Conservation (phyloP, 495 filamentous ascomycete species). For the Aspergillus cristatus region DNA sequence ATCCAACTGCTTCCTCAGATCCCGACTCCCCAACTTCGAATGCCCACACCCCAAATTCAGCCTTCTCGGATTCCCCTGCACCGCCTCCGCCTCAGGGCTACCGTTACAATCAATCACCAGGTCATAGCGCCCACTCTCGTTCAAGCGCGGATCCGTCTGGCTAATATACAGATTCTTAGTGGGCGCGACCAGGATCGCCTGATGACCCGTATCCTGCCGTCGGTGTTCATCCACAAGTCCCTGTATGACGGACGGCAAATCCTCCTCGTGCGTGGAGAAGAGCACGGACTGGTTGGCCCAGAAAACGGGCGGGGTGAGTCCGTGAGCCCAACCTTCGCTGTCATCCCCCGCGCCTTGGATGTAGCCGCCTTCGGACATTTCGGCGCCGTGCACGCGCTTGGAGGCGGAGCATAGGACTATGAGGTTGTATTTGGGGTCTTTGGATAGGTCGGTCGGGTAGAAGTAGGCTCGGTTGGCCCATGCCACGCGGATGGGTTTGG, state of each 20-base stretch:
- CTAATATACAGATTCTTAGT: constrained; percentile 34
- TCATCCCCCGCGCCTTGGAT: constrained; percentile 94
- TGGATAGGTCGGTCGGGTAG: constrained; percentile 30
- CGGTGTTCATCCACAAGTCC: constrained; percentile 34
- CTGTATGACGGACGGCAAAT: constrained; percentile 55
- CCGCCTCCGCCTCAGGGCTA: constrained; percentile 25
- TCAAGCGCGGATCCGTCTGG: constrained; percentile 8
- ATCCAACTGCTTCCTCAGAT: constrained; percentile 56
- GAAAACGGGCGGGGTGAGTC: constrained; percentile 66
- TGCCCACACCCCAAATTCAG: constrained; percentile 57
- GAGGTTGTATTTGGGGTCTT: constrained; percentile 41
- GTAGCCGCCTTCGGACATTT: constrained; percentile 65
- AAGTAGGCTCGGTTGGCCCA: constrained; percentile 37
- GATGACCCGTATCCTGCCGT: constrained; percentile 11
- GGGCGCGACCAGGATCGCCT: constrained; percentile 26
- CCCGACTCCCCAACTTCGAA: constrained; percentile 65
- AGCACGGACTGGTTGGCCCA: constrained; percentile 57
- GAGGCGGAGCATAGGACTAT: constrained; percentile 78
- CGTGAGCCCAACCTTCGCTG: constrained; percentile 78
- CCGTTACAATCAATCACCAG: constrained; percentile 38
- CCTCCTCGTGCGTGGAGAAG: constrained; percentile 49
- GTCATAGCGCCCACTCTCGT: constrained; percentile 23
- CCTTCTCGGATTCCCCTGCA: constrained; percentile 21
- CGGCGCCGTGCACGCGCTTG: constrained; percentile 51
- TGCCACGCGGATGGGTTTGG: constrained; percentile 30